Conservation (phyloP, 805 yeast species). For the Candida anglica region DNA sequence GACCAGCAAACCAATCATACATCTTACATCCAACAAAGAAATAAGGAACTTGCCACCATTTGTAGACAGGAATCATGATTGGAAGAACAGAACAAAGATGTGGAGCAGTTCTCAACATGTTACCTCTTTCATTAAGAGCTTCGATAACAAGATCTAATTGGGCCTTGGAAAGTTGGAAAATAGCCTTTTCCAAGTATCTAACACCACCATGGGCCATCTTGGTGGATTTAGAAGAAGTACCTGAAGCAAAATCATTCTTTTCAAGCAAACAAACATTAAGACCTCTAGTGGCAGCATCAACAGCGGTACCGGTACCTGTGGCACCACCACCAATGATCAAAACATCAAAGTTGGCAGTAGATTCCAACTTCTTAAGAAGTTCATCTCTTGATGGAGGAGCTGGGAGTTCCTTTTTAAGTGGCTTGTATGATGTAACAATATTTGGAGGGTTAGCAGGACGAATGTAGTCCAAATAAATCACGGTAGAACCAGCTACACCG, state of each 20-base stretch:
- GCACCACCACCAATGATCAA: slow-evolving; percentile 95
- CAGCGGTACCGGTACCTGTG: slow-evolving; percentile 88
- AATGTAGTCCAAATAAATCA: slow-evolving; percentile 39
- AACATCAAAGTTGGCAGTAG: slow-evolving; percentile 62
- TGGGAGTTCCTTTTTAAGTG: slow-evolving; percentile 42
- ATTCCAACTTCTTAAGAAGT: slow-evolving; percentile 43
- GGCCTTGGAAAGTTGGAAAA: slow-evolving; percentile 85
- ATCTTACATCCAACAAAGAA: slow-evolving; percentile 86
- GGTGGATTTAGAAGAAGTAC: slow-evolving; percentile 90
- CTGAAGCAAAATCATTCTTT: slow-evolving; percentile 85
- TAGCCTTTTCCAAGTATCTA: slow-evolving; percentile 89
- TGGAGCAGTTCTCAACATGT: slow-evolving; percentile 86
- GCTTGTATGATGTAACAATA: slow-evolving; percentile 28
- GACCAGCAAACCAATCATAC: slow-evolving; percentile 91
- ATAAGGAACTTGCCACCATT: slow-evolving; percentile 94
- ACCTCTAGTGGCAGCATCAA: slow-evolving; percentile 90
- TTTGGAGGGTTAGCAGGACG: slow-evolving; percentile 26
- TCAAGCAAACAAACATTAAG: slow-evolving; percentile 84
- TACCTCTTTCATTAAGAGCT: slow-evolving; percentile 82
- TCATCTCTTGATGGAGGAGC: slow-evolving; percentile 57
- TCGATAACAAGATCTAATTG: slow-evolving; percentile 87
- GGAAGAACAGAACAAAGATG: slow-evolving; percentile 84
- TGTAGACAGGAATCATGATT: slow-evolving; percentile 93
- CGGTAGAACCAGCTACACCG: slow-evolving; percentile 31
- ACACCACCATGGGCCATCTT: slow-evolving; percentile 99